A percentile compares a stretch with the other conserved stretches of the same genome.
Evolutionary conservation across 306 rosid genomes (phyloP).

Genomic region (Myrica gale): DNA sequence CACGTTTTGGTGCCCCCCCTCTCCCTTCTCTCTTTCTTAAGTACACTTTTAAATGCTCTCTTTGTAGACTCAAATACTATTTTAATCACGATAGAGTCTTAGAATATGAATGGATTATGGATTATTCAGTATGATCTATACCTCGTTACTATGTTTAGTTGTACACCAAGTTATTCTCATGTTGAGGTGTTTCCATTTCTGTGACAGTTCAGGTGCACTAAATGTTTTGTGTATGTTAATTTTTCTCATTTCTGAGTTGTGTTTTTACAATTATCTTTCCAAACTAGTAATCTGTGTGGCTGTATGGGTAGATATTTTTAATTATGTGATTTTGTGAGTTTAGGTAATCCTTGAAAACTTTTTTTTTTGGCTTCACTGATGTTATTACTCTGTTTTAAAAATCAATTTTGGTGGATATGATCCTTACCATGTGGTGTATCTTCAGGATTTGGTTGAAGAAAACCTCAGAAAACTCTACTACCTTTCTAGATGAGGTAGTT

Average conservation of each 20-base stretch:
- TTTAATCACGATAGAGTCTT: neutral
- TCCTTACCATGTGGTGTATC: neutral
- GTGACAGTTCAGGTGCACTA: neutral
- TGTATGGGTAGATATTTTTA: neutral
- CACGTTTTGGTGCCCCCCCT: neutral
- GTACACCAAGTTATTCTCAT: neutral
- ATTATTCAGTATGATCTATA: neutral
- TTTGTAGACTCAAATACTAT: neutral
- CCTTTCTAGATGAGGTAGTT: slow-evolving; percentile 35
- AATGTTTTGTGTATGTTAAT: neutral
- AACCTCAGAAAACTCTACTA: neutral
- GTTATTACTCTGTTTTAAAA: neutral
- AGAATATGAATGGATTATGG: neutral
- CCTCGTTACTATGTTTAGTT: neutral
- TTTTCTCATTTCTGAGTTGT: neutral
- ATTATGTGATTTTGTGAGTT: neutral
- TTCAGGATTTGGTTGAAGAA: slow-evolving; percentile 2
- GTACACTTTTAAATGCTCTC: neutral
- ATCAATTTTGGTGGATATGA: neutral
- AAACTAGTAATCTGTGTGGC: neutral
- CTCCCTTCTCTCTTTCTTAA: neutral
- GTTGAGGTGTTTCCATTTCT: neutral
- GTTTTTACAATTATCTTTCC: neutral
- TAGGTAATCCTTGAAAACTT: neutral
- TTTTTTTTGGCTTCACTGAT: neutral